Evolutionary conservation across 176 grass and related monocot species (phyloP), one percentile per base, ranked within the genome.

Genomic region (Bothriochloa decipiens): DNA sequence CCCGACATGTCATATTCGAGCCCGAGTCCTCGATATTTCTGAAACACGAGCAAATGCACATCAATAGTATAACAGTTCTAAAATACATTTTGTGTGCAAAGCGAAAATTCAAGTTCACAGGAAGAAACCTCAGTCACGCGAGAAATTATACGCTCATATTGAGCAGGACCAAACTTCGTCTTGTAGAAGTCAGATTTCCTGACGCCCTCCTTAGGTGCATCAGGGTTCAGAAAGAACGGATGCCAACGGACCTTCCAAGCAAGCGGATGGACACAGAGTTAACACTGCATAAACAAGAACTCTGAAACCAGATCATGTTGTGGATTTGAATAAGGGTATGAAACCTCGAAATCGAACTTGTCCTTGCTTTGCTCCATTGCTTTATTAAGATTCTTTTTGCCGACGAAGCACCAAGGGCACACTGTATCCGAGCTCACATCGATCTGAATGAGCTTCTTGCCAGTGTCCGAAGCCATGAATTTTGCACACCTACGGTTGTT

Each of bases 401-500:
- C 93, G 13, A 98, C 89, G 78, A 98, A 95, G 84, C 96, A 98
- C 93, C 96, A 98, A n/a, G 96, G 96, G 79, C 96, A 98, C 43
- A 98, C 93, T 11, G 89, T 94, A 83, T 98, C 96, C 0, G 93
- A 93, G 76, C 93, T 98, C 50, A 98, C 87, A 64, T 95, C 96
- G 0, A 98, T 95, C 76, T 86, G 82, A 82, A 98, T 91, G 14
- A 90, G 68, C 65, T 92, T 98, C 86, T 95, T 98, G 70, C 70
- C 52, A 12, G 49, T 68, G 50, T 22, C 75, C 46, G 93, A 92
- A 86, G 91, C 87, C 96, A 98, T 98, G 5, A 60, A 77, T 75
- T 71, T 75, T 87, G 86, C 35, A 57, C 65, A 89, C 80, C 89
- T 93, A 77, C 11, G 84, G 47, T 78, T 39, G 17, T 25, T 8